Base-by-base conservation (phyloP, 2,329 filamentous ascomycete species). In the Alternaria metachromatica region DNA sequence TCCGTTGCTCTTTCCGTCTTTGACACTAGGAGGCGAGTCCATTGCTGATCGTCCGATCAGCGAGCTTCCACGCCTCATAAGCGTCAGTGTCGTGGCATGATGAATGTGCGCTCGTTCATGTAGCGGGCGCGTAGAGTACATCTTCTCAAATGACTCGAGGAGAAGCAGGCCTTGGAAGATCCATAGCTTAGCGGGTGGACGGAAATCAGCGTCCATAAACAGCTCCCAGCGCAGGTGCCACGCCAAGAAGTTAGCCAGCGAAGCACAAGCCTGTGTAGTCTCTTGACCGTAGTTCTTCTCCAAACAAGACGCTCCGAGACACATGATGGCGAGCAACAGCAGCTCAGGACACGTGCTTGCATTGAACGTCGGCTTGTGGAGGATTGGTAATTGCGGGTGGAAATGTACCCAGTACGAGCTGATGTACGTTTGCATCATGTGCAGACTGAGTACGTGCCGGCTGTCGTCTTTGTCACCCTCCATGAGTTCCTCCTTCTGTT, bases 91-190 rank as follows among this genome's bases (percentile, higher is more conserved):
- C 0, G 95, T 97, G 13, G 95, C 95, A 77, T 99, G 96, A 75
- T 98, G 95, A 49, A 98, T 97, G 72, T 98, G 95, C 1, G 95
- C 95, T 69, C 96, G 87, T 80, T 99, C 96, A 79, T 99, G 96
- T 30, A 98, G 84, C 62, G 93, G 90, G 67, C 94, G 88, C 0
- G 95, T 97, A 43, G 94, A 96, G 79, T 95, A 98, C 92, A 97
- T 96, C 84, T 99, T 99, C 82, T 99, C 96, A 74, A 97, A 98
- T 0, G 97, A 83, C 78, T 99, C 96, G 12, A 98, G 85, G 6
- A 98, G 85, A 5, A 98, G 84, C 55, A 98, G 83, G 1, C 95
- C 90, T 78, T 98, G 96, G 82, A 98, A 98, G 0, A 97, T 89
- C 95, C 95, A 99, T 8, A 99, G 82, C 80, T 97, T 97, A 9